Evolutionary conservation across 345 rosid species (phyloP).

Genomic region (Mangifera indica): DNA sequence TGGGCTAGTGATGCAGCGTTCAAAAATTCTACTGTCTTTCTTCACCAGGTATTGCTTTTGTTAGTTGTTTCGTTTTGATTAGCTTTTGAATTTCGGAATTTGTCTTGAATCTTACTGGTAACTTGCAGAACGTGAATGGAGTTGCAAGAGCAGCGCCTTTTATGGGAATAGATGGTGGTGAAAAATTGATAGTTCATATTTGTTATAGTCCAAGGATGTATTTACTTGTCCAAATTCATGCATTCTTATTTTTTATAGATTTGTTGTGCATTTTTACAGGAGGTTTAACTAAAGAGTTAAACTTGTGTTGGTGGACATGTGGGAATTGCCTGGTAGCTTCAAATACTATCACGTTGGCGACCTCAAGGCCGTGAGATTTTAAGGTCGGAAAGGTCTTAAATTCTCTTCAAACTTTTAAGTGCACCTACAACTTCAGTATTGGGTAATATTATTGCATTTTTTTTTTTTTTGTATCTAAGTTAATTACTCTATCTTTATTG

Average conservation of each 20-base stretch:
- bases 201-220: constrained; percentile 91
- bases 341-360: constrained; percentile 59
- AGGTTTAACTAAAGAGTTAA: constrained; percentile 13
- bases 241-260: background rate
- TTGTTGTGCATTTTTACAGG: background rate
- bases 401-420: constrained; percentile 69
- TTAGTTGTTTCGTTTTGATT: background rate
- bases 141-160: constrained; percentile 65
- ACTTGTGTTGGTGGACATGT: constrained; percentile 71
- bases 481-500: background rate
- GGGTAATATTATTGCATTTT: constrained; percentile 42
- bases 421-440: constrained; percentile 71
- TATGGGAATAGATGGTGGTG: constrained; percentile 46
- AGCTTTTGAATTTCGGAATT: background rate
- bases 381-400: constrained; percentile 73
- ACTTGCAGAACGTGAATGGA: constrained; percentile 62
- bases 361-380: constrained; percentile 82
- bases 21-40: constrained; percentile 73
- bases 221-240: constrained; percentile 2
- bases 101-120: background rate
- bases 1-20: constrained; percentile 78
- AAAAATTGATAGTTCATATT: constrained; percentile 74
- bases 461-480: background rate
- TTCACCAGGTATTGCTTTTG: constrained; percentile 58
- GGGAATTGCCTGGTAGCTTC: constrained; percentile 57